phyloP scores from a whole-genome alignment of 805 yeast species.

The Lachancea thermotolerans region DNA sequence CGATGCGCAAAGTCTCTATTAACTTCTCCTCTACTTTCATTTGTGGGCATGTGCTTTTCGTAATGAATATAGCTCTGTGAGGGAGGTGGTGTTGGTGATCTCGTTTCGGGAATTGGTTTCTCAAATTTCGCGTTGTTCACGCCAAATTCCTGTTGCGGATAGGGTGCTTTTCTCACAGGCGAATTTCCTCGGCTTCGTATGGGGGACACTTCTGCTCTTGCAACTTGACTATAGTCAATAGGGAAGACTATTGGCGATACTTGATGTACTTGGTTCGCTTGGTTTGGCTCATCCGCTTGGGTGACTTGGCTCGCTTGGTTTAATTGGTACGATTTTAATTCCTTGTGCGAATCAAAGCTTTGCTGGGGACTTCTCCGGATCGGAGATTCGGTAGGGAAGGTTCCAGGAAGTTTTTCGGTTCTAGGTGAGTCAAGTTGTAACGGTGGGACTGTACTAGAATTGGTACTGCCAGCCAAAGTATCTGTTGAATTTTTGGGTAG shows the following conservation, averaged over 20 bases:
- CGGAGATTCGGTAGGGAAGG: no score
- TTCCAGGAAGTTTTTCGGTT: no score
- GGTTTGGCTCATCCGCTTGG: no score
- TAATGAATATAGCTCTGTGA: background rate
- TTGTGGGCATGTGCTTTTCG: background rate
- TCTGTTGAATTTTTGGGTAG: slow-evolving; percentile 16
- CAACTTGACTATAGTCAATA: background rate
- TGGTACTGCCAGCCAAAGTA: slow-evolving; percentile 10
- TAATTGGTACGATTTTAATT: no score
- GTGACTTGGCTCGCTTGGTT: no score
- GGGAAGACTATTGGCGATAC: background rate
- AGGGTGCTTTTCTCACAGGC: background rate
- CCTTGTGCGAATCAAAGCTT: no score
- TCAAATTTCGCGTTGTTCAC: no score
- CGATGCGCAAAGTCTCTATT: background rate
- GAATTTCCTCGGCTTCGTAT: background rate
- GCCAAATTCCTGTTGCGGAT: no score
- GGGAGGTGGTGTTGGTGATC: background rate
- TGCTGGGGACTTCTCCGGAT: no score
- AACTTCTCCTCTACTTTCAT: background rate
- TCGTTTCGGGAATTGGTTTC: no score
- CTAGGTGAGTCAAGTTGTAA: slow-evolving; percentile 6
- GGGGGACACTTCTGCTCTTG: background rate
- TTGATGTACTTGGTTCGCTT: no score
- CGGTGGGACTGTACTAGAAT: slow-evolving; percentile 14